These are phyloP conservation scores for Metrosideros polymorpha DNA, from an alignment of 441 rosid species.

Conservation along the genomic window DNA sequence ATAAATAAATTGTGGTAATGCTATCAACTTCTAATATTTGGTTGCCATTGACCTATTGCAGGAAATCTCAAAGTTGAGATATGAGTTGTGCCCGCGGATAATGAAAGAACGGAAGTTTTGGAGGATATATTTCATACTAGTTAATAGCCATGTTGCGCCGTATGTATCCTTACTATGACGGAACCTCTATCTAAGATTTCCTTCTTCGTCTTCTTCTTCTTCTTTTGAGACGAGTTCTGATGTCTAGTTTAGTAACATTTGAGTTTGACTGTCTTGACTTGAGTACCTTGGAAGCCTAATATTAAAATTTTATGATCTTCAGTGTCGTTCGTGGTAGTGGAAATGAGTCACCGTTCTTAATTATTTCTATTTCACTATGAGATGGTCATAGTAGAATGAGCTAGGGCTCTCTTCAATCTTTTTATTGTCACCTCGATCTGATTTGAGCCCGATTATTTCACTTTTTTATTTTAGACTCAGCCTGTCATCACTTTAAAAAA, in stretches of 20 bases:
- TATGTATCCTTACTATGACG: slow-evolving; percentile 5
- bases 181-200: not conserved
- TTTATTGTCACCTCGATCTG: not conserved
- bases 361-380: not conserved
- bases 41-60: slow-evolving; percentile 1
- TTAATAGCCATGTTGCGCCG: slow-evolving; percentile 25
- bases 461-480: not conserved
- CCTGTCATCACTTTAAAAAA: not conserved
- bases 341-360: not conserved
- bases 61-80: slow-evolving; percentile 41
- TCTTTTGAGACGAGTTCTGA: not conserved
- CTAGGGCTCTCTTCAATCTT: not conserved
- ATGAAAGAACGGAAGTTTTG: slow-evolving; percentile 45
- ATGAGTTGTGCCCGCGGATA: slow-evolving; percentile 31
- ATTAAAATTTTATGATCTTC: not conserved
- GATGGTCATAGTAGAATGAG: not conserved
- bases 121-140: slow-evolving; percentile 38
- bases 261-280: not conserved
- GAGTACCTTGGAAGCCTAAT: not conserved
- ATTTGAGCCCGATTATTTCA: not conserved
- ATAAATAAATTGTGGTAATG: not conserved
- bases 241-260: not conserved
- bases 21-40: not conserved
- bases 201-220: not conserved
- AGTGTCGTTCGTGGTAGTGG: not conserved